phyloP scores from a whole-genome alignment of 2,329 filamentous ascomycete species.

The Sarocladium brachiariae region DNA sequence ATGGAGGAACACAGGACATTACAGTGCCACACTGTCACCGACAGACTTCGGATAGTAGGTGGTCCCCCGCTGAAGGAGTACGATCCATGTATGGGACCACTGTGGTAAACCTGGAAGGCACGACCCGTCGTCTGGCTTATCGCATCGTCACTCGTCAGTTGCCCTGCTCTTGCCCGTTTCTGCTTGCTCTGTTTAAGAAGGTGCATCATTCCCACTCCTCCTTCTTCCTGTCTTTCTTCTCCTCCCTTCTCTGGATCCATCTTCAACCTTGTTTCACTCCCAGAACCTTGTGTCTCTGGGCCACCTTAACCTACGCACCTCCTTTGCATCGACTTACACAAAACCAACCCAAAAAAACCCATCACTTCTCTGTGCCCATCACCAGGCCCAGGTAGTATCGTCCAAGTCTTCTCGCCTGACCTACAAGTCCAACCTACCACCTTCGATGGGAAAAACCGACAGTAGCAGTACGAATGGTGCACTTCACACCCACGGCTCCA shows the following conservation, averaged over 20 bases:
- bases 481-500: slow-evolving; percentile 28
- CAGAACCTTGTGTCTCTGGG: slow-evolving; percentile 3
- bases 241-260: background rate
- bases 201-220: slow-evolving; percentile 2
- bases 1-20: too few species aligned
- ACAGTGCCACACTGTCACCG: too few species aligned
- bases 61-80: background rate
- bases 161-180: slow-evolving; percentile 6
- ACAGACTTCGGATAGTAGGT: background rate
- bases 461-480: slow-evolving; percentile 33
- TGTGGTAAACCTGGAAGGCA: background rate
- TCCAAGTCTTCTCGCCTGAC: background rate
- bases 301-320: background rate
- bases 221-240: background rate
- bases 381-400: background rate
- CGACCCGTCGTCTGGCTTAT: background rate
- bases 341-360: too few species aligned
- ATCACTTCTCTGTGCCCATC: slow-evolving; percentile 3
- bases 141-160: slow-evolving; percentile 6
- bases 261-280: slow-evolving; percentile 4
- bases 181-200: slow-evolving; percentile 9
- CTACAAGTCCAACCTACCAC: slow-evolving; percentile 13
- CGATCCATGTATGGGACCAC: background rate
- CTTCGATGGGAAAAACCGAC: slow-evolving; percentile 36
- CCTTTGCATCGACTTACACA: slow-evolving; percentile 8